These are phyloP conservation scores for Termitomyces sp. DNA, from an alignment of 768 basidiomycete species.

Conservation along the genomic window DNA sequence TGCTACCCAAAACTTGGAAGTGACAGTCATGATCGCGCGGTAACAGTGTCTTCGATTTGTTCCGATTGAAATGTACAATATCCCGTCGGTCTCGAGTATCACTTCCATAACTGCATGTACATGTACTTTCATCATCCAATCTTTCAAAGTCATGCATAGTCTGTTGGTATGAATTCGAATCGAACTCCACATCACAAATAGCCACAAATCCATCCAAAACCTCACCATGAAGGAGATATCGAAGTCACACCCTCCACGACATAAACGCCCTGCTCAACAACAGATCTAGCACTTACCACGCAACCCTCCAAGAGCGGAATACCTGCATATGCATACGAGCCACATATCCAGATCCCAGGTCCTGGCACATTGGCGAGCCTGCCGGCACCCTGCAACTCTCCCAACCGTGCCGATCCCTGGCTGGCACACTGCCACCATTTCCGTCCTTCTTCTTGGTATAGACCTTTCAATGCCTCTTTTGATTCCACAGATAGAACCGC, in stretches of 20 bases:
- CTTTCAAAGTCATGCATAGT: background rate
- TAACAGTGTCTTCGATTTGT: background rate
- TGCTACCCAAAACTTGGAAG: background rate
- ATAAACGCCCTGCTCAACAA: constrained; percentile 41
- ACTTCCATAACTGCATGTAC: background rate
- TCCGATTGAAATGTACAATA: background rate
- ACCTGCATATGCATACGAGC: constrained; percentile 64
- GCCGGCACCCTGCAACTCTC: constrained; percentile 49
- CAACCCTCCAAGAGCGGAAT: constrained; percentile 81
- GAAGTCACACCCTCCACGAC: constrained; percentile 27
- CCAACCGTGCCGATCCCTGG: constrained; percentile 32
- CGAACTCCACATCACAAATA: background rate
- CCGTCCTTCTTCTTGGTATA: constrained; percentile 33
- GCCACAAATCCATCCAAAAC: background rate
- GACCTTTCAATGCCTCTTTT: constrained; percentile 43
- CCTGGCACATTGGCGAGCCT: constrained; percentile 21
- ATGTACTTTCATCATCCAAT: background rate
- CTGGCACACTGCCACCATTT: constrained; percentile 42
- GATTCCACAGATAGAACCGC: constrained; percentile 49
- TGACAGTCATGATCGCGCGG: background rate
- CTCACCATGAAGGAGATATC: constrained; percentile 12
- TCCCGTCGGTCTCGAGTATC: background rate
- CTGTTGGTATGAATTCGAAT: background rate
- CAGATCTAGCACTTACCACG: constrained; percentile 63
- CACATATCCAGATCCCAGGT: constrained; percentile 65